Conservation (phyloP, 768 basidiomycete genomes). For the Boletus edulis region DNA sequence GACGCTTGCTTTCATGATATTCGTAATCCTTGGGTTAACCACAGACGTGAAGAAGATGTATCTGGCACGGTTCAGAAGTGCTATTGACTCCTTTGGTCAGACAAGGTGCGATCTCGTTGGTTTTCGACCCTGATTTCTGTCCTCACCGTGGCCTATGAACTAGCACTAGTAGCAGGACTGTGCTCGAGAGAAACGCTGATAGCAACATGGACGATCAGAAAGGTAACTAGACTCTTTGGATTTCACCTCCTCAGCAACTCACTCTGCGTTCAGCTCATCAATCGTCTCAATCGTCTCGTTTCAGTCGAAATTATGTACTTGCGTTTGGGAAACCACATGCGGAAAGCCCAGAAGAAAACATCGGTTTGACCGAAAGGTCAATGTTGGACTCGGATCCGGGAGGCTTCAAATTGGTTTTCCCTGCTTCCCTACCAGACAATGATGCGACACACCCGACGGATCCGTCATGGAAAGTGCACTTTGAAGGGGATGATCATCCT, state of each 20-base stretch:
- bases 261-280: background rate
- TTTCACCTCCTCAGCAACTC: background rate
- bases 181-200: background rate
- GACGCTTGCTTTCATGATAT: slow-evolving; percentile 12
- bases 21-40: slow-evolving; percentile 16
- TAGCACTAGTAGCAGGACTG: background rate
- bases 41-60: slow-evolving; percentile 16
- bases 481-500: background rate
- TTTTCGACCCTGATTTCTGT: background rate
- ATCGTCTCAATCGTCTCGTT: background rate
- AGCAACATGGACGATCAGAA: background rate
- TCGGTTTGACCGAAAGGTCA: background rate
- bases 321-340: background rate
- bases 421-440: background rate
- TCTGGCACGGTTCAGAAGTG: background rate
- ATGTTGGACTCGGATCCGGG: background rate
- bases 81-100: background rate
- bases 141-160: background rate
- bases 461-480: background rate
- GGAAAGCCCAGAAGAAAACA: background rate
- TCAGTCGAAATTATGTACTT: background rate
- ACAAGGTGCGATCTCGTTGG: background rate
- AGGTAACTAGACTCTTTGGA: background rate
- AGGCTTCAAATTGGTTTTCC: background rate
- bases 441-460: background rate